Percentiles rank a stretch among this genome's conserved stretches.
phyloP scores from a whole-genome alignment of 2,329 filamentous ascomycete genomes.

The Colletotrichum liaoningense region DNA sequence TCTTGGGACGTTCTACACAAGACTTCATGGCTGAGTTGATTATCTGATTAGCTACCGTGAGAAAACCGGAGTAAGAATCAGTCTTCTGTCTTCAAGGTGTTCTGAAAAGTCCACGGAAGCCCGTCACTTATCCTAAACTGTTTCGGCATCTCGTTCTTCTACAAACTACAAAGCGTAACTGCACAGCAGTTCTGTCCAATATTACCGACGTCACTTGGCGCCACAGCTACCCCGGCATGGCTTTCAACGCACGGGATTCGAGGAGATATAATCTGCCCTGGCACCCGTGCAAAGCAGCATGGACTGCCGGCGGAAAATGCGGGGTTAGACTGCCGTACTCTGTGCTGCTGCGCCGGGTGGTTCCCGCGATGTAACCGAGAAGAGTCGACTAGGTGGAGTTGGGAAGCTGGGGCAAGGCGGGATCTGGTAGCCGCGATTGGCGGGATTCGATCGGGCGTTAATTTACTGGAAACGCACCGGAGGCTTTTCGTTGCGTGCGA shows the following conservation, averaged over 20 bases:
- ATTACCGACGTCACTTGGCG: neutral
- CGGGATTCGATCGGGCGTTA: slow-evolving; percentile 29
- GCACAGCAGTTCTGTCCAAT: neutral
- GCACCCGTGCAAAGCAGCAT: neutral
- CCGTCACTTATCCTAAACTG: neutral
- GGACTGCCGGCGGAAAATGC: slow-evolving; percentile 1
- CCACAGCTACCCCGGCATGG: neutral
- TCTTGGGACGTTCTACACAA: neutral
- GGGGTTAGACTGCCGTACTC: slow-evolving; percentile 1
- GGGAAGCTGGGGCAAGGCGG: neutral
- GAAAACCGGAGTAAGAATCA: neutral
- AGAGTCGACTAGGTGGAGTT: neutral
- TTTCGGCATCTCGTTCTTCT: neutral
- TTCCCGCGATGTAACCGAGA: neutral
- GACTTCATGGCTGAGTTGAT: neutral
- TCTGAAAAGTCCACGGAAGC: too few relatives aligned
- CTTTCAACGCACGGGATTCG: neutral
- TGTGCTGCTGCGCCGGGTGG: neutral
- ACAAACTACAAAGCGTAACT: neutral
- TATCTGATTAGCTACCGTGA: too few relatives aligned
- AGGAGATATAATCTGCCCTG: neutral
- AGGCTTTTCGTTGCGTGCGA: neutral
- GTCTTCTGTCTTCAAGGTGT: too few relatives aligned
- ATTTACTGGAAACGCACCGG: neutral
- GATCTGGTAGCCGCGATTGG: slow-evolving; percentile 35